Conservation (phyloP, 2,329 filamentous ascomycete species). For the Pestalotiopsis sp. region DNA sequence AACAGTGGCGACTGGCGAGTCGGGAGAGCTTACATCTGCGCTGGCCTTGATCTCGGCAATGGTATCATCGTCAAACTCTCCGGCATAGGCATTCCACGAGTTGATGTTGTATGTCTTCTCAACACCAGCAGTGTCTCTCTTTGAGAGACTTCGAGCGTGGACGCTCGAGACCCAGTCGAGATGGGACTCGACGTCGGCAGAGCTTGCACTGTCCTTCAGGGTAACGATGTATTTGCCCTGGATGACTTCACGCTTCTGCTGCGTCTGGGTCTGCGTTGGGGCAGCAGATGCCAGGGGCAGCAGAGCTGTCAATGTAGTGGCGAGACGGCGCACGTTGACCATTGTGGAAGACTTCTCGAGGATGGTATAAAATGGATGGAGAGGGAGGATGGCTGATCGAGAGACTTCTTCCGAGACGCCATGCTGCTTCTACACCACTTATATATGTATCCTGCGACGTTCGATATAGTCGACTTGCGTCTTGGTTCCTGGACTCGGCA, state of each 20-base stretch:
- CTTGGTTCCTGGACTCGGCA: background rate
- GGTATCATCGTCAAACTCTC: constrained; percentile 45
- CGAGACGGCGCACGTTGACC: constrained; percentile 30
- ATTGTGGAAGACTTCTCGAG: constrained; percentile 19
- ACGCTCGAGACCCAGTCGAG: constrained; percentile 36
- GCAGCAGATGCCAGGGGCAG: constrained; percentile 30
- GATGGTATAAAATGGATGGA: background rate
- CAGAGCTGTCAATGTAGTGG: constrained; percentile 31
- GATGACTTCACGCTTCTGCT: constrained; percentile 26
- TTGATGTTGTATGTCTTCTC: constrained; percentile 45
- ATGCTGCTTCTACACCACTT: background rate
- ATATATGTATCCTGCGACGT: background rate
- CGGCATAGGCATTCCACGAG: constrained; percentile 43
- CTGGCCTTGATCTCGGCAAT: constrained; percentile 40
- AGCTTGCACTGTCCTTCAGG: constrained; percentile 30
- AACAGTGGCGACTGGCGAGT: background rate
- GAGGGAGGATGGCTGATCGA: background rate
- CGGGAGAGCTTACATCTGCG: constrained; percentile 28
- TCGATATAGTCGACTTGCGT: background rate
- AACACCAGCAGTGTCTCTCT: constrained; percentile 37
- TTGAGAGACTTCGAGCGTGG: constrained; percentile 37
- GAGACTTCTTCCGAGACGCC: background rate
- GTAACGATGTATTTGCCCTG: constrained; percentile 34
- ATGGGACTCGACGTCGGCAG: constrained; percentile 34
- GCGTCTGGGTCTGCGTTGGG: constrained; percentile 16